Evolutionary conservation across 116 monocot genomes (phyloP).

Genomic region (Trichopus zeylanicus): DNA sequence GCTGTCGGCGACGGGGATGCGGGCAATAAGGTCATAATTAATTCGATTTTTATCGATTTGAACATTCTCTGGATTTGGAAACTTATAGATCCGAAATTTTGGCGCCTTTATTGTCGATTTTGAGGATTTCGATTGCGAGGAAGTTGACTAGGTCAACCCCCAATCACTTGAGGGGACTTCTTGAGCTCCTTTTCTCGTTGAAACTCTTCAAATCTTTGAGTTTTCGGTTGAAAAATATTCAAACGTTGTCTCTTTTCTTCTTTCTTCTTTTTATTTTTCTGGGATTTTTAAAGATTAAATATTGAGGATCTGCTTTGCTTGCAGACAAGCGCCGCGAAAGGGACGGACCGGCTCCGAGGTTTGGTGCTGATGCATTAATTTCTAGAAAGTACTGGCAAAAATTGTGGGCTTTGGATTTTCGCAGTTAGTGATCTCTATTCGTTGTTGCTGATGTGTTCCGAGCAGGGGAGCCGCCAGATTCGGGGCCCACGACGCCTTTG

Average conservation of each 20-base stretch:
- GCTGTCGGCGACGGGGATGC: background rate
- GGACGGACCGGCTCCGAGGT: constrained; percentile 31
- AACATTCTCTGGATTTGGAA: background rate
- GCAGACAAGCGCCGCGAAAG: constrained; percentile 37
- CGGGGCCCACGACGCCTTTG: constrained; percentile 47
- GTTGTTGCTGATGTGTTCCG: constrained; percentile 2
- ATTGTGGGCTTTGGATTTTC: constrained; percentile 1
- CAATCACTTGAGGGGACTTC: constrained; percentile 6
- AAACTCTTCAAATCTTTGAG: background rate
- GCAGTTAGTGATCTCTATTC: background rate
- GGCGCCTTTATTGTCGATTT: constrained; percentile 1
- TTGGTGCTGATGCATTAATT: constrained; percentile 25
- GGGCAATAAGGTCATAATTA: background rate
- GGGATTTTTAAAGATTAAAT: constrained; percentile 1
- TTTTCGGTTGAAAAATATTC: background rate
- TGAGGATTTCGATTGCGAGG: background rate
- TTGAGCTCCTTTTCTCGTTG: background rate
- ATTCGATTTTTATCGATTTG: background rate
- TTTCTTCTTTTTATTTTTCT: background rate
- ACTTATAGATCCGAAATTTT: constrained; percentile 5
- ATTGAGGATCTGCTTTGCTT: constrained; percentile 3
- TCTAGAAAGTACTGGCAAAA: background rate
- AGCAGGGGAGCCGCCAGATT: constrained; percentile 24
- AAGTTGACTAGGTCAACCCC: constrained; percentile 29
- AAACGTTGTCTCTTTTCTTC: constrained; percentile 1